Evolutionary conservation across 805 yeast genomes (phyloP).

Genomic region (Candida arabinofermentans): DNA sequence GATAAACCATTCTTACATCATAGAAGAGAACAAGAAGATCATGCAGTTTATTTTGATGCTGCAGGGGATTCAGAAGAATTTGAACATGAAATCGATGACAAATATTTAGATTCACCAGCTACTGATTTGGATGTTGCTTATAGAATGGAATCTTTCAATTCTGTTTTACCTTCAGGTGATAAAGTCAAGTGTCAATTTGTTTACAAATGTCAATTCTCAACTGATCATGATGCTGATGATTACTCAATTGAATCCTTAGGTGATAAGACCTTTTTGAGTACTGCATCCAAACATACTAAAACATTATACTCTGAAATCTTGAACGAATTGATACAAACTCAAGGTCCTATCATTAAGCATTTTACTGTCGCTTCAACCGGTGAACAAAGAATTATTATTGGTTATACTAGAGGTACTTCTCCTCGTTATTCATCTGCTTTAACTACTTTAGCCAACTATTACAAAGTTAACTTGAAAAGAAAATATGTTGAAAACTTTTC

Average conservation of each 20-base stretch:
- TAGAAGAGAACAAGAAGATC: slow-evolving; percentile 74
- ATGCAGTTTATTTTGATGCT: slow-evolving; percentile 88
- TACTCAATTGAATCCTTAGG: slow-evolving; percentile 64
- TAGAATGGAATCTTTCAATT: slow-evolving; percentile 75
- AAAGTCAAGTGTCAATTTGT: slow-evolving; percentile 67
- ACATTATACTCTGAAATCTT: slow-evolving; percentile 69
- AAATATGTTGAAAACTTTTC: slow-evolving; percentile 93
- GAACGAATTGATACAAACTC: slow-evolving; percentile 60
- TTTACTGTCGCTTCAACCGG: slow-evolving; percentile 73
- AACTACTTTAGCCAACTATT: slow-evolving; percentile 81
- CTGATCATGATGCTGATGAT: slow-evolving; percentile 29
- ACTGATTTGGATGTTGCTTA: slow-evolving; percentile 36
- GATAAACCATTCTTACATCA: slow-evolving; percentile 65
- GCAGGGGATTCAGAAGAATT: slow-evolving; percentile 48
- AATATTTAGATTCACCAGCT: slow-evolving; percentile 59
- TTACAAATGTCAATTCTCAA: slow-evolving; percentile 61
- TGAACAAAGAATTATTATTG: slow-evolving; percentile 86
- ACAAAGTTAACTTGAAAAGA: slow-evolving; percentile 77
- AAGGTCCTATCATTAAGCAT: slow-evolving; percentile 92
- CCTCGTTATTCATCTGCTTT: slow-evolving; percentile 86
- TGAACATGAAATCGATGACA: slow-evolving; percentile 77
- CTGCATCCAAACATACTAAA: slow-evolving; percentile 79
- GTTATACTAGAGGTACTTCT: slow-evolving; percentile 79
- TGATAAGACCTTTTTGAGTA: slow-evolving; percentile 72
- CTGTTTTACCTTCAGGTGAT: slow-evolving; percentile 52